A percentile compares a stretch with the other conserved stretches of the same genome.
phyloP scores from a whole-genome alignment of 768 basidiomycete species.

The Leccinum pellstonianum region DNA sequence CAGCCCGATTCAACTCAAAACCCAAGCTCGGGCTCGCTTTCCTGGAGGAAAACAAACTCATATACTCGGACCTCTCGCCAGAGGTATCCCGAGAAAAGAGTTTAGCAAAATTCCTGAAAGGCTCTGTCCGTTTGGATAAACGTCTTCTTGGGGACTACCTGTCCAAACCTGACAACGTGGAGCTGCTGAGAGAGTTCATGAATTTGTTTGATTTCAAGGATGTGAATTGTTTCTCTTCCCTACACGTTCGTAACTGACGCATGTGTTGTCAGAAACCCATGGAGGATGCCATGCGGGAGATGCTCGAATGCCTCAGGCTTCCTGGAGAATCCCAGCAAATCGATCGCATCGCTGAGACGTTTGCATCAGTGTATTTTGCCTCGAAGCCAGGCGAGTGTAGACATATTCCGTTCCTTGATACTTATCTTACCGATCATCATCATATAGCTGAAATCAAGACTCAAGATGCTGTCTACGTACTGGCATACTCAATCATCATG shows the following conservation, averaged over 20 bases:
- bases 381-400: slow-evolving; percentile 62
- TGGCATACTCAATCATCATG: slow-evolving; percentile 96
- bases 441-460: slow-evolving; percentile 77
- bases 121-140: slow-evolving; percentile 84
- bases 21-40: slow-evolving; percentile 89
- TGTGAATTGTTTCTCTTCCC: slow-evolving; percentile 44
- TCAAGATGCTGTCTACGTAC: slow-evolving; percentile 90
- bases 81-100: slow-evolving; percentile 59
- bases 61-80: slow-evolving; percentile 64
- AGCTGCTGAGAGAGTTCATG: slow-evolving; percentile 84
- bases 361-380: slow-evolving; percentile 88
- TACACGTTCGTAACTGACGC: slow-evolving; percentile 2
- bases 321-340: slow-evolving; percentile 97
- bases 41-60: slow-evolving; percentile 89
- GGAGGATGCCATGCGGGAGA: slow-evolving; percentile 93
- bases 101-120: slow-evolving; percentile 85
- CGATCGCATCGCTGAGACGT: slow-evolving; percentile 88
- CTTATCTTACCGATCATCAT: not conserved
- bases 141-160: slow-evolving; percentile 91
- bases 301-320: slow-evolving; percentile 89
- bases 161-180: slow-evolving; percentile 83
- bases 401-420: not conserved
- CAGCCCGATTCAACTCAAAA: slow-evolving; percentile 86
- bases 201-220: slow-evolving; percentile 85
- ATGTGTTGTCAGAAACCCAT: slow-evolving; percentile 70